Evolutionary conservation across 1,284 basidiomycete genomes (phyloP).

Genomic region (Rhizoctonia solani): DNA sequence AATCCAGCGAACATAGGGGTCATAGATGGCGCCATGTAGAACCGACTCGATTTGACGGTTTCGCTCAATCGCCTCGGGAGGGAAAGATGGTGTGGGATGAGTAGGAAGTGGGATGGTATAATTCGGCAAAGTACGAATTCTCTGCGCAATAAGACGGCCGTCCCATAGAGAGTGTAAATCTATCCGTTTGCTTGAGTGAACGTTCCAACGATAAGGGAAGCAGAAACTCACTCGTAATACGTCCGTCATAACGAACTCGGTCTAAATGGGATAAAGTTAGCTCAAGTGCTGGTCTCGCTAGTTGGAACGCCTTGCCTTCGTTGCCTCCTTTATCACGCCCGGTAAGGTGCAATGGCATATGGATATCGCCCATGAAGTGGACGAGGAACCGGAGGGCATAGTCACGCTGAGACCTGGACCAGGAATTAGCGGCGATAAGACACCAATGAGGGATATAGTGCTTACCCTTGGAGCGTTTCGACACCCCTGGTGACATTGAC

Average conservation of each 20-base stretch:
- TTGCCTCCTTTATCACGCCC: conserved; percentile 87
- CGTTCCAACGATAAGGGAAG: neutral
- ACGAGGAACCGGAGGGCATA: conserved; percentile 84
- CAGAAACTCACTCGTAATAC: conserved; percentile 40
- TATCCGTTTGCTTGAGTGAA: conserved; percentile 44
- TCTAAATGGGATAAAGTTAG: conserved; percentile 34
- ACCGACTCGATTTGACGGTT: conserved; percentile 60
- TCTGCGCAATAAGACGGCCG: conserved; percentile 75
- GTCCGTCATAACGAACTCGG: conserved; percentile 45
- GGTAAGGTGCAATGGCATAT: conserved; percentile 88
- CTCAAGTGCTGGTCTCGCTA: neutral
- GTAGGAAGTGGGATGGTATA: conserved; percentile 73
- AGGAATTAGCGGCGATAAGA: neutral
- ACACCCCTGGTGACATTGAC: conserved; percentile 71
- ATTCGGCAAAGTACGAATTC: conserved; percentile 76
- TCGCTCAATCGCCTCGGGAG: neutral
- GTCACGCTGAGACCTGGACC: conserved; percentile 45
- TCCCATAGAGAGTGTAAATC: conserved; percentile 90
- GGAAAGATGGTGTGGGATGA: conserved; percentile 38
- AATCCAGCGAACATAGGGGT: conserved; percentile 84
- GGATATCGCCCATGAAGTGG: conserved; percentile 90
- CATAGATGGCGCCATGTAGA: conserved; percentile 81
- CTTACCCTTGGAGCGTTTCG: conserved; percentile 45
- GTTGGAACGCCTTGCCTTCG: conserved; percentile 46
- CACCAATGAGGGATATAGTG: conserved; percentile 47